Conservation (phyloP, 164 flowering plant species). For the Stephania yunnanensis region DNA sequence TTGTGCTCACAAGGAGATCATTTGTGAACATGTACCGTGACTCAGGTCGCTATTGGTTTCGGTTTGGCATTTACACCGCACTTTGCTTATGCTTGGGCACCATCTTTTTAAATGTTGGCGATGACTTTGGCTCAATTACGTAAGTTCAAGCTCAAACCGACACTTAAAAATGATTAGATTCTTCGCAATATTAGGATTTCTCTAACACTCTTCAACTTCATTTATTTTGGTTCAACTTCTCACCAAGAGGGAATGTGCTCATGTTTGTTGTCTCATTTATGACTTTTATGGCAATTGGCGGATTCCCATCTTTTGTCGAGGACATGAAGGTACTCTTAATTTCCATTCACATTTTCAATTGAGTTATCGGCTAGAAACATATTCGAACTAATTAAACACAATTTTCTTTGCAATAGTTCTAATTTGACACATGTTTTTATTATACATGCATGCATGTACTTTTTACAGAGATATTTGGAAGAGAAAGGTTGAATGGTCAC, state of each 20-base stretch:
- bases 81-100: slow-evolving; percentile 41
- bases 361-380: neutral
- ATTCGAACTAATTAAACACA: neutral
- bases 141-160: slow-evolving; percentile 1
- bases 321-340: slow-evolving; percentile 37
- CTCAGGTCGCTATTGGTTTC: slow-evolving; percentile 61
- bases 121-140: slow-evolving; percentile 32
- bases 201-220: too few relatives aligned
- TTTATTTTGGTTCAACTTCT: neutral
- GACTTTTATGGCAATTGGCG: slow-evolving; percentile 49
- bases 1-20: slow-evolving; percentile 46
- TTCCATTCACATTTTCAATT: neutral
- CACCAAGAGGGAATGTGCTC: slow-evolving; percentile 39
- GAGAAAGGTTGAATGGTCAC: slow-evolving; percentile 60
- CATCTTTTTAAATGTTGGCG: slow-evolving; percentile 39
- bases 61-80: slow-evolving; percentile 31
- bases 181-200: too few relatives aligned
- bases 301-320: slow-evolving; percentile 53
- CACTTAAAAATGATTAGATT: too few relatives aligned
- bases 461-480: slow-evolving; percentile 32
- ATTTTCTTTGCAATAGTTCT: too few relatives aligned
- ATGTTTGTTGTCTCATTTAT: slow-evolving; percentile 38
- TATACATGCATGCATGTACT: too few relatives aligned
- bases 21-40: slow-evolving; percentile 57
- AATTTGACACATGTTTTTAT: too few relatives aligned